Conservation (phyloP, 148 eudicot species). For the Euryodendron excelsum region DNA sequence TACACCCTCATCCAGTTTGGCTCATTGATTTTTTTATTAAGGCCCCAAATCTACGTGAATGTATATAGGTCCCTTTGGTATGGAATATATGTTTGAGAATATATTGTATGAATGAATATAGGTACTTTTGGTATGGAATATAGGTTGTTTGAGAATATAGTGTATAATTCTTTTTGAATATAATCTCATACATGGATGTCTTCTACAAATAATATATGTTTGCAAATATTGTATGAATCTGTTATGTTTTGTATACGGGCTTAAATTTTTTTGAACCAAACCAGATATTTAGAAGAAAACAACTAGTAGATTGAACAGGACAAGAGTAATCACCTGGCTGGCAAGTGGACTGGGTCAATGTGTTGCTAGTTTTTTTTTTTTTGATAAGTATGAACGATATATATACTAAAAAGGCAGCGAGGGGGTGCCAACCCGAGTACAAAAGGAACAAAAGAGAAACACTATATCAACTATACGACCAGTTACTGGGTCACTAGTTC, state of each 20-base stretch:
- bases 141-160: too few species aligned
- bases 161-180: background rate
- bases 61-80: background rate
- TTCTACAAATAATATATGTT: background rate
- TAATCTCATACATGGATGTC: background rate
- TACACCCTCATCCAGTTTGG: background rate
- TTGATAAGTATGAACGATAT: too few species aligned
- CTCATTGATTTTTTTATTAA: background rate
- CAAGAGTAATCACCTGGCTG: background rate
- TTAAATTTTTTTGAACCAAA: background rate
- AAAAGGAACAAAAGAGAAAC: too few species aligned
- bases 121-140: too few species aligned
- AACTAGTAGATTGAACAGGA: background rate
- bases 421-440: too few species aligned
- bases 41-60: background rate
- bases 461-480: too few species aligned
- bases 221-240: background rate
- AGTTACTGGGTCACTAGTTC: background rate
- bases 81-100: background rate
- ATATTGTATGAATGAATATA: too few species aligned
- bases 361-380: too few species aligned
- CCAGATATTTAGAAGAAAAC: background rate
- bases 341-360: background rate
- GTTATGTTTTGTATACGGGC: background rate
- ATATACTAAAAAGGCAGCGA: too few species aligned